phyloP scores from a whole-genome alignment of 805 yeast species.

The Spathaspora passalidarum region DNA sequence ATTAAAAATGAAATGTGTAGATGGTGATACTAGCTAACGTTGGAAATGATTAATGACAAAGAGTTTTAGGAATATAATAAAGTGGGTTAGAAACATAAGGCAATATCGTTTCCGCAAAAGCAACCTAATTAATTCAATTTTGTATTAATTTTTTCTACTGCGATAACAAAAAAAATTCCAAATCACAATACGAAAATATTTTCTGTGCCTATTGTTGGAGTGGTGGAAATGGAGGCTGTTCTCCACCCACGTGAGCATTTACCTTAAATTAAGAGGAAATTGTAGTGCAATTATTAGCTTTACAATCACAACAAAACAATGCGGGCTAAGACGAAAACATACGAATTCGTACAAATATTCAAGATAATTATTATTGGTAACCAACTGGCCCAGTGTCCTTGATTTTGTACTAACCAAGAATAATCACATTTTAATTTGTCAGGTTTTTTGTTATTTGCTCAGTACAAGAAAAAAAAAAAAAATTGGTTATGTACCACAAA shows the following conservation, averaged over 20 bases:
- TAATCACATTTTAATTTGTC: too few species aligned
- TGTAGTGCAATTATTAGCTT: too few species aligned
- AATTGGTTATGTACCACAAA: background rate
- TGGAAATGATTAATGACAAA: too few species aligned
- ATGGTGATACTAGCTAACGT: background rate
- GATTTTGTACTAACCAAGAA: too few species aligned
- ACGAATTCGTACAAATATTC: too few species aligned
- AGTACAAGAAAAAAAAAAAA: too few species aligned
- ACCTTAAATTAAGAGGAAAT: background rate
- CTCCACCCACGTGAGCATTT: background rate
- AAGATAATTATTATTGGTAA: too few species aligned
- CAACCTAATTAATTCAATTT: background rate
- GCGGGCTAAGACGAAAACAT: too few species aligned
- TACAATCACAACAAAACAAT: too few species aligned
- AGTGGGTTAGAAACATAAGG: background rate
- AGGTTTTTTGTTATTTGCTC: too few species aligned
- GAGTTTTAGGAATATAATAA: too few species aligned
- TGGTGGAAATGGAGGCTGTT: background rate
- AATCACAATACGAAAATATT: background rate
- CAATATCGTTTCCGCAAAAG: background rate
- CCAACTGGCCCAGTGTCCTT: too few species aligned
- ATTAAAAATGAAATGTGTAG: background rate
- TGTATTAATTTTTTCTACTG: background rate
- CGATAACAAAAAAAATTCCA: constrained; percentile 1
- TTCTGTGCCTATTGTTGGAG: background rate